Conservation (phyloP, 2,329 filamentous ascomycete genomes). For the Epichloe uncinata region DNA sequence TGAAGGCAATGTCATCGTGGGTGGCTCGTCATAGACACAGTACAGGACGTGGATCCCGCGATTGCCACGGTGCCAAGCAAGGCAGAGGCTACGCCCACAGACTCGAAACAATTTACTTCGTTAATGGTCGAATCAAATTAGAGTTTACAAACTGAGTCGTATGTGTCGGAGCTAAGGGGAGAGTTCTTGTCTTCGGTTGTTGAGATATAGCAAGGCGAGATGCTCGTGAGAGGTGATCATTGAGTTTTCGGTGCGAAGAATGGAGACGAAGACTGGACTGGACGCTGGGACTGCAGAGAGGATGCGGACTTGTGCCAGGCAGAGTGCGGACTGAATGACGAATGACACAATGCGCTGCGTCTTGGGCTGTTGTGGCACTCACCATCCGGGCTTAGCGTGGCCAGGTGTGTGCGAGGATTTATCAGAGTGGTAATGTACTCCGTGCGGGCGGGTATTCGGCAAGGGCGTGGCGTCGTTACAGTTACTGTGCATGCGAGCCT, state of each 20-base stretch:
- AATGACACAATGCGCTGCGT: conserved; percentile 8
- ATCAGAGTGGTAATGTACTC: neutral
- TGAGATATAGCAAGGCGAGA: neutral
- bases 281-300: neutral
- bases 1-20: conserved; percentile 19
- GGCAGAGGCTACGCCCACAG: neutral
- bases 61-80: conserved; percentile 1
- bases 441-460: neutral
- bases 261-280: conserved; percentile 4
- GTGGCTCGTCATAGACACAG: conserved; percentile 20
- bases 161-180: neutral
- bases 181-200: neutral
- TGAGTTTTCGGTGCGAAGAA: conserved; percentile 1
- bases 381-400: conserved; percentile 4
- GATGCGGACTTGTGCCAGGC: neutral
- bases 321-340: conserved; percentile 5
- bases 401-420: neutral
- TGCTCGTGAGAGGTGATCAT: neutral
- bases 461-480: neutral
- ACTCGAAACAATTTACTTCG: neutral
- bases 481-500: no score
- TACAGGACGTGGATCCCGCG: conserved; percentile 4
- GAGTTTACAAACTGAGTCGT: neutral
- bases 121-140: neutral
- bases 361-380: conserved; percentile 6